Evolutionary conservation across 495 filamentous ascomycete genomes (phyloP), one percentile per base, ranked within the genome.

Genomic region (Pyronema domesticum): DNA sequence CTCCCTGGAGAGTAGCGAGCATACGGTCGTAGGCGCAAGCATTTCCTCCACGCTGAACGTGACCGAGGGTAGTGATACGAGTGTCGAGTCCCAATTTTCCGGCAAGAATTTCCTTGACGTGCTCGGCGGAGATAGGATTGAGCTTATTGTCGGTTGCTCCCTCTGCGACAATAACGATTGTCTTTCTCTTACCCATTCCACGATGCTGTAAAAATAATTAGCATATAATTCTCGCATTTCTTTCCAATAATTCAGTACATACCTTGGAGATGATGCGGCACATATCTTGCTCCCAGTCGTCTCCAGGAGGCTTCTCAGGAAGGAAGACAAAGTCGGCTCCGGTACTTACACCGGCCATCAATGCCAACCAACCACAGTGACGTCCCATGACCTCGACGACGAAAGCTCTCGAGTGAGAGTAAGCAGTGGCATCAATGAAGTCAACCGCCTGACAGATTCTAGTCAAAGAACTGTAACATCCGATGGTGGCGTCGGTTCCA

Each of bases 341-440:
- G 3, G 86, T 94, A 55, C 85, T 88, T 50, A 96, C 86, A 55
- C 88, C 91, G 10, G 93, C 83, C 88, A 95, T 95, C 45, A 99
- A 73, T 43, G 91, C 93, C 49, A 99, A 72, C 93, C 93, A 99
- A 40, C 93, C 93, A 63, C 93, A 99, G 70, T 96, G 89, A 54
- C 93, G 78, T n/a, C 93, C 93, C 93, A 99, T 99, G 46, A 96
- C 93, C 67, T 96, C 93, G 60, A 99, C 82, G 33, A 99, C 89
- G 68, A 99, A 99, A 39, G 93, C 93, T 59, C 93, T 74, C 54
- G 94, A 94, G 70, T 96, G 93, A n/a, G 86, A 94, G 37, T 80
- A 86, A 6, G 93, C 93, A 1, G 93, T 99, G 35, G 91, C 87
- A 68, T 96, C 94, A 58, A 99, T 94, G 67, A 83, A 86, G 69